A percentile compares a stretch with the other conserved stretches of the same genome.
phyloP scores from a whole-genome alignment of 208 protist genomes.

The Acanthamoeba royreba region DNA sequence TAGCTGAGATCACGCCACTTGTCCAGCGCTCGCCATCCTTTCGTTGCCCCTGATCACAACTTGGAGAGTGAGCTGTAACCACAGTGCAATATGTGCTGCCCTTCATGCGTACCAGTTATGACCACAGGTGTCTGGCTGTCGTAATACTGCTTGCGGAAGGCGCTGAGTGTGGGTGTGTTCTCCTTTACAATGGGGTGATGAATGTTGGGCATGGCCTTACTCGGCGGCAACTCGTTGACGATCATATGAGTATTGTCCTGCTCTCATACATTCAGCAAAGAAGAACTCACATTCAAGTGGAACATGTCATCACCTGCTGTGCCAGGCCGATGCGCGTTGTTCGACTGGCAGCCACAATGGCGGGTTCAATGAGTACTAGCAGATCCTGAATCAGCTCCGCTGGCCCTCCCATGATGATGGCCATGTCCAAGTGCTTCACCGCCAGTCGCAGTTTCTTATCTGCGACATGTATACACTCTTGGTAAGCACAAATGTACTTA shows the following conservation, averaged over 20 bases:
- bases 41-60: neutral
- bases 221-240: neutral
- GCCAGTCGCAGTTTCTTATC: neutral
- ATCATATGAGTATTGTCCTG: neutral
- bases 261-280: neutral
- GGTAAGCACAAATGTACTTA: neutral
- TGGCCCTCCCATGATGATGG: conserved; percentile 16
- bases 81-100: neutral
- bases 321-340: no score
- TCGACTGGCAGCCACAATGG: neutral
- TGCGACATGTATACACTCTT: neutral
- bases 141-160: neutral
- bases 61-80: neutral
- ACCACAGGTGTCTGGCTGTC: neutral
- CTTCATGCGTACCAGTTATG: neutral
- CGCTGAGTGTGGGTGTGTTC: neutral
- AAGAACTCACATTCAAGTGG: neutral
- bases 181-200: neutral
- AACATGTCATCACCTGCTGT: neutral
- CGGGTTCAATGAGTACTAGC: neutral
- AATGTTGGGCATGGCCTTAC: neutral
- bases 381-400: neutral
- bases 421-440: conserved; percentile 15
- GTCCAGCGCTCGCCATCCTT: conserved; percentile 4
- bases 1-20: conserved; percentile 53